Conservation (phyloP, 1,139 yeast species). For the Geotrichum reessii region DNA sequence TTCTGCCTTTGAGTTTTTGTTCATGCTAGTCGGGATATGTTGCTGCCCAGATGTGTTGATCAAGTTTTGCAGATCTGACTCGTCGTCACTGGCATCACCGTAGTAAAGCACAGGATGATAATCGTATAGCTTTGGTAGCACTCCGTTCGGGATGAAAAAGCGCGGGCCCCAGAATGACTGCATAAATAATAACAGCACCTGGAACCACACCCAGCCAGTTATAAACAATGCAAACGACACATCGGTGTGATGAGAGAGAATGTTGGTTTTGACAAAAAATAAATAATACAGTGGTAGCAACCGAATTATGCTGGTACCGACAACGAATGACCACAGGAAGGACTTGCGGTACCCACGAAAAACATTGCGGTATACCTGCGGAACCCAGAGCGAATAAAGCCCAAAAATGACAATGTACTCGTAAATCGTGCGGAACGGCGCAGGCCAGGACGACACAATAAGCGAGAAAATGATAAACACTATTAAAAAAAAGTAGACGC, state of each 20-base stretch:
- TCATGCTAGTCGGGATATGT: background rate
- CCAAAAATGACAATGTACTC: constrained; percentile 51
- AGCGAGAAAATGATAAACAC: constrained; percentile 53
- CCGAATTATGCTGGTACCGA: constrained; percentile 61
- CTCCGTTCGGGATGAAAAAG: constrained; percentile 70
- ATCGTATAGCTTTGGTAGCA: constrained; percentile 72
- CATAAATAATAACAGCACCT: constrained; percentile 48
- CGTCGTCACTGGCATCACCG: constrained; percentile 39
- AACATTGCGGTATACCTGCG: constrained; percentile 77
- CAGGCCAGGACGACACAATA: constrained; percentile 62
- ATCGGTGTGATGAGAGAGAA: constrained; percentile 56
- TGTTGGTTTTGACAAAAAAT: constrained; percentile 39
- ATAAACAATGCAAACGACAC: constrained; percentile 44
- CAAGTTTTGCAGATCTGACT: constrained; percentile 45
- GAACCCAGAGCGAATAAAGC: constrained; percentile 78
- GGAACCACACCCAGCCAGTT: constrained; percentile 50
- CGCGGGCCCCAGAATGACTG: constrained; percentile 72
- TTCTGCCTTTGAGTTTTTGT: background rate
- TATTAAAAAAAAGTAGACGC: constrained; percentile 56
- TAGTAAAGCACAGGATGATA: constrained; percentile 63
- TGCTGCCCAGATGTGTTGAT: constrained; percentile 32
- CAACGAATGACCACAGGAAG: constrained; percentile 62
- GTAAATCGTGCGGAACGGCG: constrained; percentile 46
- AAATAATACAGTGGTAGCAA: constrained; percentile 60
- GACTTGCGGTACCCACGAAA: constrained; percentile 56